Evolutionary conservation across 768 basidiomycete species (phyloP).

Genomic region (Suillus subaureus): DNA sequence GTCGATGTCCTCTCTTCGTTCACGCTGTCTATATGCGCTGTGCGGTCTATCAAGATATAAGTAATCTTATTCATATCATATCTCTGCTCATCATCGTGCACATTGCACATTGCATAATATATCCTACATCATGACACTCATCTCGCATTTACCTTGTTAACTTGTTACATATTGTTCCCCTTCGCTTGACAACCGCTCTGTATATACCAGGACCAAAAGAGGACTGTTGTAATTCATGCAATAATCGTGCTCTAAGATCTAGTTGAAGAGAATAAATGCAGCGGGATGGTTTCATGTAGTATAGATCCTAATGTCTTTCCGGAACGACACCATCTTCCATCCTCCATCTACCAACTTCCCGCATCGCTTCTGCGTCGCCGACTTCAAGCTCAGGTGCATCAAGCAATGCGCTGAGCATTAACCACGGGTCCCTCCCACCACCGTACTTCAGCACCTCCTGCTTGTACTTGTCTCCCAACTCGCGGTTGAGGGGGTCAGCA

Average conservation of each 20-base stretch:
- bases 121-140: not conserved
- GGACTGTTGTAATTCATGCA: not conserved
- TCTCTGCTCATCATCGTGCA: not conserved
- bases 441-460: slow-evolving; percentile 75
- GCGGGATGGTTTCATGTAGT: not conserved
- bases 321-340: slow-evolving; percentile 73
- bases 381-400: slow-evolving; percentile 59
- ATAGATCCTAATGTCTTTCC: slow-evolving; percentile 54
- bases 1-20: not conserved
- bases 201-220: not conserved
- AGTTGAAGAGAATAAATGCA: not conserved
- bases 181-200: not conserved
- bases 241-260: not conserved
- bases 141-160: not conserved
- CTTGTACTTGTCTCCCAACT: slow-evolving; percentile 82
- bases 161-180: not conserved
- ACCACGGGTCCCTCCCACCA: slow-evolving; percentile 93
- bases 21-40: not conserved
- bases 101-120: slow-evolving; percentile 3
- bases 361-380: slow-evolving; percentile 86
- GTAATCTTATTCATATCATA: slow-evolving; percentile 25
- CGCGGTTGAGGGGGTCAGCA: slow-evolving; percentile 64
- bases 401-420: slow-evolving; percentile 79
- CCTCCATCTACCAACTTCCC: slow-evolving; percentile 86
- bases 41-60: not conserved